Conservation (phyloP, 2,329 filamentous ascomycete genomes). For the Aspergillus melleus region DNA sequence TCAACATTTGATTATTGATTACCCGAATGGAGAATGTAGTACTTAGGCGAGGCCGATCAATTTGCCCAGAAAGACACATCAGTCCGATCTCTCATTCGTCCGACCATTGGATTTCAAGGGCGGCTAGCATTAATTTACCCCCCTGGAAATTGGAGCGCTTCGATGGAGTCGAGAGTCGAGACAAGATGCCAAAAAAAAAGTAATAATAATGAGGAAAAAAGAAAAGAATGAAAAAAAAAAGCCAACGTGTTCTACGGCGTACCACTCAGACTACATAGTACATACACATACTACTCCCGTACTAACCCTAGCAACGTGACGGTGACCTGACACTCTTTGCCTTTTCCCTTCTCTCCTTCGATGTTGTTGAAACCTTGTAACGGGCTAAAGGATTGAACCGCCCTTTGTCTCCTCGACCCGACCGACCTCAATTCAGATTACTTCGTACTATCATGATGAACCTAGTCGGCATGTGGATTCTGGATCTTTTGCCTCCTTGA, state of each 20-base stretch:
- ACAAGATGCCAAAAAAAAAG: background rate
- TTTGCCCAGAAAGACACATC: conserved; percentile 3
- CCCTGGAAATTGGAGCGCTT: background rate
- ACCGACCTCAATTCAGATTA: background rate
- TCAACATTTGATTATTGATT: background rate
- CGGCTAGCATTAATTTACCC: conserved; percentile 1
- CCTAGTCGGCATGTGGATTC: background rate
- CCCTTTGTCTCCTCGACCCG: background rate
- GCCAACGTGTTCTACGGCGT: background rate
- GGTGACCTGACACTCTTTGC: background rate
- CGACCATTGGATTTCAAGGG: conserved; percentile 1
- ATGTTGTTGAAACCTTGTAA: conserved; percentile 2
- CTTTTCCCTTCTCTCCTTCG: background rate
- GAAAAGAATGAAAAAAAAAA: background rate
- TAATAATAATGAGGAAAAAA: background rate
- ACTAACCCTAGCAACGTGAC: conserved; percentile 9
- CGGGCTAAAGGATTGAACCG: conserved; percentile 1
- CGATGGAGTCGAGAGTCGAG: background rate
- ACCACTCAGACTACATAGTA: background rate
- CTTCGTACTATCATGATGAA: conserved; percentile 1
- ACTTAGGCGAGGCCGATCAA: conserved; percentile 8
- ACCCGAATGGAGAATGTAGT: background rate
- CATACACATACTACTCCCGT: background rate
- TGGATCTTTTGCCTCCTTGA: background rate
- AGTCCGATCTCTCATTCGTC: conserved; percentile 17